Percentiles rank a stretch among this genome's conserved stretches.
Conservation (phyloP, 176 grass and related monocot genomes). For the Aegilops bicornis region DNA sequence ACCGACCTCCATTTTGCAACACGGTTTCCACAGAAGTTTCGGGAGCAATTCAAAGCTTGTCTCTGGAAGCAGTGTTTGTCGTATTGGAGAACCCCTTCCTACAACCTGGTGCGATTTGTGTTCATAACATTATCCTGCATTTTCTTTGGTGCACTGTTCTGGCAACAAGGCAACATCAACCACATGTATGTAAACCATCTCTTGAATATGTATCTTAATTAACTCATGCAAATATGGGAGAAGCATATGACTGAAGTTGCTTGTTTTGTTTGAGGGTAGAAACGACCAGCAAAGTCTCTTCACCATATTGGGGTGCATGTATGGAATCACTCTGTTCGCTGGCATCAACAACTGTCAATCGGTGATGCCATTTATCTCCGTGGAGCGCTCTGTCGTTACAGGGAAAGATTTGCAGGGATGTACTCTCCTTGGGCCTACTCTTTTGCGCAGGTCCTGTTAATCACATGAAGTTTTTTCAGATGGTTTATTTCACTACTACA, state of each 20-base stretch:
- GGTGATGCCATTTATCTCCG: conserved; percentile 57
- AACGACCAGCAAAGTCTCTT: conserved; percentile 70
- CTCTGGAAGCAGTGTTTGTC: conserved; percentile 82
- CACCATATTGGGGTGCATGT: conserved; percentile 73
- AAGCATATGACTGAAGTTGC: neutral
- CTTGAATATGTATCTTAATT: neutral
- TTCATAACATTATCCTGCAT: conserved; percentile 26
- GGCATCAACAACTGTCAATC: conserved; percentile 61
- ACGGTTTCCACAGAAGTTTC: conserved; percentile 50
- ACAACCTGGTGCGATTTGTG: conserved; percentile 59
- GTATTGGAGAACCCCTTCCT: conserved; percentile 84
- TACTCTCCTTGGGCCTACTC: conserved; percentile 87
- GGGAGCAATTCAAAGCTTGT: conserved; percentile 72
- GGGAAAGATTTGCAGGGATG: conserved; percentile 88
- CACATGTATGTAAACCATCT: conserved; percentile 47
- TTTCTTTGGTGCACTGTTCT: conserved; percentile 44
- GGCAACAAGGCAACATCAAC: conserved; percentile 58
- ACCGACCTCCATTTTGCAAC: conserved; percentile 58
- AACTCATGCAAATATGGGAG: neutral
- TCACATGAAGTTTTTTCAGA: neutral
- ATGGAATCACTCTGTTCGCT: conserved; percentile 37
- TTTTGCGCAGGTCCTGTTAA: conserved; percentile 52
- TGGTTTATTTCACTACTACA: neutral
- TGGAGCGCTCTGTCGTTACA: conserved; percentile 65
- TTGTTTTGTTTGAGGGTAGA: conserved; percentile 24